Evolutionary conservation across 2,329 filamentous ascomycete genomes (phyloP).

Genomic region (Periconia sp.): DNA sequence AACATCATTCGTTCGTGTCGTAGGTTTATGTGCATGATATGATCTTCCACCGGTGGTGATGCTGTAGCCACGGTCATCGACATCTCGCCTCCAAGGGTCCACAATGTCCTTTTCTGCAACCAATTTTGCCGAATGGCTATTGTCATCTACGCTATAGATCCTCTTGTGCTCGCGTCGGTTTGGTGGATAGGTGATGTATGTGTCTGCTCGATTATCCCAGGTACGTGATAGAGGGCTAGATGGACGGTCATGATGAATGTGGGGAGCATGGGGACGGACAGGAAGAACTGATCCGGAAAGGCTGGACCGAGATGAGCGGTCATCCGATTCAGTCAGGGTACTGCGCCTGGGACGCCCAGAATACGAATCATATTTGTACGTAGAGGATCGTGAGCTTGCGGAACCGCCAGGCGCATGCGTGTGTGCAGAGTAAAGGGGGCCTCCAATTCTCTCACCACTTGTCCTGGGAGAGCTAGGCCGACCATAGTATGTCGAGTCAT

Average conservation of each 20-base stretch:
- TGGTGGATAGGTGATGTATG: constrained; percentile 41
- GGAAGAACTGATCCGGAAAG: constrained; percentile 31
- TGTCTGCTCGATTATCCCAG: constrained; percentile 35
- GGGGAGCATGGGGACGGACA: constrained; percentile 31
- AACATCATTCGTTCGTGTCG: constrained; percentile 34
- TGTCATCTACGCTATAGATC: constrained; percentile 52
- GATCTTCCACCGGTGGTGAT: constrained; percentile 34
- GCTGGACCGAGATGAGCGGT: constrained; percentile 36
- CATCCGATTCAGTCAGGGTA: constrained; percentile 45
- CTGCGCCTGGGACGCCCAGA: constrained; percentile 49
- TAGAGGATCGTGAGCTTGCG: constrained; percentile 28
- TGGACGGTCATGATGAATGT: constrained; percentile 32
- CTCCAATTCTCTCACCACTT: constrained; percentile 35
- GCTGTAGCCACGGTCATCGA: constrained; percentile 24
- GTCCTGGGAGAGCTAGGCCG: constrained; percentile 37
- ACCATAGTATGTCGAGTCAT: constrained; percentile 32
- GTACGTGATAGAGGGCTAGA: constrained; percentile 46
- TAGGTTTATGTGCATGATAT: constrained; percentile 33
- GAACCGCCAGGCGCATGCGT: constrained; percentile 28
- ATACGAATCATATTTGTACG: constrained; percentile 47
- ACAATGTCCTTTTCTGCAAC: constrained; percentile 42
- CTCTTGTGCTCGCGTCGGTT: constrained; percentile 47
- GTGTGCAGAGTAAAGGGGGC: constrained; percentile 23
- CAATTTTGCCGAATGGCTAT: constrained; percentile 39
- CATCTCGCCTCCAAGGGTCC: constrained; percentile 35